phyloP scores from a whole-genome alignment of 441 rosid species.

The Aleurites moluccanus region DNA sequence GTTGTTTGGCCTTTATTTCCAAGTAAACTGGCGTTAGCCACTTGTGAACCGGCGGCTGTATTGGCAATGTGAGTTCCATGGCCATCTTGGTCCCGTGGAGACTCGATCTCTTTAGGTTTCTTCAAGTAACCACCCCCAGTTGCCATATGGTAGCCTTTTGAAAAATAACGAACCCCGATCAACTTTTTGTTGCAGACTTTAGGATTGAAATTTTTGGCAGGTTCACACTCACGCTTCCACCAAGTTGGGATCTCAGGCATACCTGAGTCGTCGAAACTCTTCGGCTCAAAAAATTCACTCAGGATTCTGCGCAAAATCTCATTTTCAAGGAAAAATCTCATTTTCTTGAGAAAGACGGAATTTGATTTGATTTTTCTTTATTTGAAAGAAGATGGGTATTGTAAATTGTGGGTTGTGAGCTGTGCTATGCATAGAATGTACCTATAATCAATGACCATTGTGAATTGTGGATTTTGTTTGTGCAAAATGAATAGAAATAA shows the following conservation, averaged over 20 bases:
- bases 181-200: slow-evolving; percentile 74
- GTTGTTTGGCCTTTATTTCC: too few species aligned
- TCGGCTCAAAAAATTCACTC: too few species aligned
- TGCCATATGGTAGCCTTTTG: slow-evolving; percentile 72
- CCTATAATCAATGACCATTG: too few species aligned
- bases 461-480: too few species aligned
- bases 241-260: slow-evolving; percentile 62
- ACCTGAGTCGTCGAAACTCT: slow-evolving; percentile 50
- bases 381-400: slow-evolving; percentile 37
- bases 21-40: slow-evolving; percentile 66
- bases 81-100: slow-evolving; percentile 79
- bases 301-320: slow-evolving; percentile 4
- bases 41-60: slow-evolving; percentile 77
- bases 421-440: too few species aligned
- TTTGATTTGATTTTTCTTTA: neutral
- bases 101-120: slow-evolving; percentile 46
- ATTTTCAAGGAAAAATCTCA: too few species aligned
- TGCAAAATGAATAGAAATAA: too few species aligned
- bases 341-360: neutral
- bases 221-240: slow-evolving; percentile 76
- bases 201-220: slow-evolving; percentile 61
- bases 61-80: slow-evolving; percentile 87
- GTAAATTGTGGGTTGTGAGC: too few species aligned
- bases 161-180: slow-evolving; percentile 73
- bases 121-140: slow-evolving; percentile 44